Evolutionary conservation across 495 filamentous ascomycete genomes (phyloP).

Genomic region (Lophium mytilinum): DNA sequence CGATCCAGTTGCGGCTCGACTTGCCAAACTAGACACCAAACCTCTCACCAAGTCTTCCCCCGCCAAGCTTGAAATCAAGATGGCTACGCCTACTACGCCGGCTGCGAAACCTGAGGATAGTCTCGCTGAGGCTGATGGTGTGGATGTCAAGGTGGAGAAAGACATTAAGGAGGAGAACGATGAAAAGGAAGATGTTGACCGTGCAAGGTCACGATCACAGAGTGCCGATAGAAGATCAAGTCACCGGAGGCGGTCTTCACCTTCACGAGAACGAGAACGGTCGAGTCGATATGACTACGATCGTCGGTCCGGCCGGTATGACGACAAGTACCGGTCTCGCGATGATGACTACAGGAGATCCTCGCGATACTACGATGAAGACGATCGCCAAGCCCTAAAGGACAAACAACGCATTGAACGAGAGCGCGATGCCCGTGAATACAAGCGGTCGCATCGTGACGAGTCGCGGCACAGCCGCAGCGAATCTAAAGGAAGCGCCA

Average conservation of each 20-base stretch:
- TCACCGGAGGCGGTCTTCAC: constrained; percentile 1
- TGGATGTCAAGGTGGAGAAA: constrained; percentile 1
- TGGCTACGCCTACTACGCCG: constrained; percentile 3
- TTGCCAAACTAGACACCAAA: constrained; percentile 21
- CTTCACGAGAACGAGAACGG: neutral
- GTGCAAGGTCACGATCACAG: constrained; percentile 10
- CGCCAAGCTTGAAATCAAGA: constrained; percentile 17
- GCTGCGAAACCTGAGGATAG: neutral
- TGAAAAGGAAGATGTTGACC: constrained; percentile 11
- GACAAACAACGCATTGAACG: constrained; percentile 1
- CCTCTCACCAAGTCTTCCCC: constrained; percentile 8
- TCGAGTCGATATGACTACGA: constrained; percentile 2
- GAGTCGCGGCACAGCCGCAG: neutral
- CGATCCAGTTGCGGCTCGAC: constrained; percentile 26
- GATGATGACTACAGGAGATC: constrained; percentile 9
- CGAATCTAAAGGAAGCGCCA: neutral
- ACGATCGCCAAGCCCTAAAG: neutral
- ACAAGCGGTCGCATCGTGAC: neutral
- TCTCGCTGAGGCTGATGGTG: neutral
- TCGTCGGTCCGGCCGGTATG: constrained; percentile 1
- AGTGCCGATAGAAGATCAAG: constrained; percentile 6
- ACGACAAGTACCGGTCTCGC: constrained; percentile 5
- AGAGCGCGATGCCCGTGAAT: constrained; percentile 6
- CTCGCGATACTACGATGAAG: neutral
- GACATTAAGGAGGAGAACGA: neutral